These are phyloP conservation scores for Venturia asperata DNA, from an alignment of 2,329 filamentous ascomycete species.

Conservation along the genomic window DNA sequence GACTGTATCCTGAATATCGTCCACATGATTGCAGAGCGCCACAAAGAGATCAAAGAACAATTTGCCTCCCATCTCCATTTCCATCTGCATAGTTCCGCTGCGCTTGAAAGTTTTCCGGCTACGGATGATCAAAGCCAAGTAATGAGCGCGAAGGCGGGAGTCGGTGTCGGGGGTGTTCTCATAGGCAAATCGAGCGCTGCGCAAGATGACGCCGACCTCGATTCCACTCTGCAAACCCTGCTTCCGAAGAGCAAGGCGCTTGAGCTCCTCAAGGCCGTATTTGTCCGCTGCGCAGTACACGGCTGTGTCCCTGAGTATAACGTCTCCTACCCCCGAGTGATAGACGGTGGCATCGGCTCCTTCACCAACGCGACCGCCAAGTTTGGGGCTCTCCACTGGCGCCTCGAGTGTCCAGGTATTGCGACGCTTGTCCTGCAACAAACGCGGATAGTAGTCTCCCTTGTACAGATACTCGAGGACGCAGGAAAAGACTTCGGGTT, in stretches of 20 bases:
- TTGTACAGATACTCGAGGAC: constrained; percentile 97
- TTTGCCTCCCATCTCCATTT: constrained; percentile 93
- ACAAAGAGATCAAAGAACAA: constrained; percentile 98
- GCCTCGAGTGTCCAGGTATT: constrained; percentile 89
- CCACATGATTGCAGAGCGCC: constrained; percentile 95
- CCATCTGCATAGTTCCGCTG: constrained; percentile 96
- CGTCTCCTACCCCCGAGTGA: constrained; percentile 64
- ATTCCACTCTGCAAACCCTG: constrained; percentile 90
- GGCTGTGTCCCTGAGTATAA: constrained; percentile 83
- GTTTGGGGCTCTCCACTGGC: constrained; percentile 43
- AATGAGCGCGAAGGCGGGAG: constrained; percentile 88
- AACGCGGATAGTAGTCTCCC: constrained; percentile 86
- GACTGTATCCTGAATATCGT: constrained; percentile 71
- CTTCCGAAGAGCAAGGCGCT: constrained; percentile 85
- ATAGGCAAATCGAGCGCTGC: constrained; percentile 91
- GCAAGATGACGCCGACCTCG: constrained; percentile 83
- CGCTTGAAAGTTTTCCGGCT: constrained; percentile 96
- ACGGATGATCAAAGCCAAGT: constrained; percentile 94
- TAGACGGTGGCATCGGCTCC: constrained; percentile 67
- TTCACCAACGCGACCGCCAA: constrained; percentile 49
- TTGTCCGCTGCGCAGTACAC: constrained; percentile 89
- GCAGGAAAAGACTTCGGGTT: constrained; percentile 88
- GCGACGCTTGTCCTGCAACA: constrained; percentile 78
- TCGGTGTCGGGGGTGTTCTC: constrained; percentile 90
- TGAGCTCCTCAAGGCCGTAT: constrained; percentile 87